Percentiles rank a stretch among this genome's conserved stretches.
These are phyloP conservation scores for Ananas comosus DNA, from an alignment of 176 grass and related monocot genomes.

Conservation along the genomic window DNA sequence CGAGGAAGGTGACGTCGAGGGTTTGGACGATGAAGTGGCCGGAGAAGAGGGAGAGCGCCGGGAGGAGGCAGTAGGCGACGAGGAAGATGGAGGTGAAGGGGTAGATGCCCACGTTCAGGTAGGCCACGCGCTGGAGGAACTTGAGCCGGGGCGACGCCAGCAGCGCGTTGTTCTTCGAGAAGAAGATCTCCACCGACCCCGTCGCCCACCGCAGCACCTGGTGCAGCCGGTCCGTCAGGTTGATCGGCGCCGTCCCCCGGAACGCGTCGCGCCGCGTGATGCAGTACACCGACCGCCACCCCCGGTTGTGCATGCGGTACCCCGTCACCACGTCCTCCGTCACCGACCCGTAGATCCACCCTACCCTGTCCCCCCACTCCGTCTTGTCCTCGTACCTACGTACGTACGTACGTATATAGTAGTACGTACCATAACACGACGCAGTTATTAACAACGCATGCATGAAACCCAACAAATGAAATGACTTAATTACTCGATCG, in stretches of 20 bases:
- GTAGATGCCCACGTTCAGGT: slow-evolving; percentile 41
- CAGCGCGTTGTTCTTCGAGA: slow-evolving; percentile 86
- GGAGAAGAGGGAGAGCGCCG: slow-evolving; percentile 32
- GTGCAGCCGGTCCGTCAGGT: slow-evolving; percentile 86
- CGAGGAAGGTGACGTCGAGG: slow-evolving; percentile 26
- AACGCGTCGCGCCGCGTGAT: slow-evolving; percentile 79
- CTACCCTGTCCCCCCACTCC: slow-evolving; percentile 68
- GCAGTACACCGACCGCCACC: slow-evolving; percentile 97
- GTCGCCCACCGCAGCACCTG: slow-evolving; percentile 94
- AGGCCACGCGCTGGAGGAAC: slow-evolving; percentile 65
- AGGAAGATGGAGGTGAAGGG: slow-evolving; percentile 42
- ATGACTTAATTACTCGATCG: too few species aligned
- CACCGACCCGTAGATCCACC: slow-evolving; percentile 92
- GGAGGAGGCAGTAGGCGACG: slow-evolving; percentile 26
- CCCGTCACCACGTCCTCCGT: slow-evolving; percentile 91
- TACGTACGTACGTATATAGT: too few species aligned
- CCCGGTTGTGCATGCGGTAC: slow-evolving; percentile 88
- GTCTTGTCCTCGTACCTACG: slow-evolving; percentile 68
- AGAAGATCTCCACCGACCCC: slow-evolving; percentile 91
- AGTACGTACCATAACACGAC: too few species aligned
- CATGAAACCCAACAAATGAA: too few species aligned
- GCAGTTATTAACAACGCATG: too few species aligned
- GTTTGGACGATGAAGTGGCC: slow-evolving; percentile 31
- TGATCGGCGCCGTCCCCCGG: slow-evolving; percentile 84
- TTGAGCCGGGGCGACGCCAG: slow-evolving; percentile 57